phyloP scores from a whole-genome alignment of 2,329 filamentous ascomycete genomes.

The Pseudogymnoascus sp. region DNA sequence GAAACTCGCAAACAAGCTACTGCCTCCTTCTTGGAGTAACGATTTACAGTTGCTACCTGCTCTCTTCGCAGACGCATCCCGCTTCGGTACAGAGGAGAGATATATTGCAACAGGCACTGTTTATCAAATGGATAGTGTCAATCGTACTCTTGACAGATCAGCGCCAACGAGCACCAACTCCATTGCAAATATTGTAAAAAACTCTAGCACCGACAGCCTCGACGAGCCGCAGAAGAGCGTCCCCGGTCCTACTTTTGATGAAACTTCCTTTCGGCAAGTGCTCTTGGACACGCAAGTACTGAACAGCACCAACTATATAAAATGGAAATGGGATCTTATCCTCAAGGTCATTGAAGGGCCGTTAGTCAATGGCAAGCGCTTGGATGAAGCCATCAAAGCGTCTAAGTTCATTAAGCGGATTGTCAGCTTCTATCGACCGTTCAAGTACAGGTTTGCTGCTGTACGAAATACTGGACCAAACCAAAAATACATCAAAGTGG shows the following conservation, averaged over 20 bases:
- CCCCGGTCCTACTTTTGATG: conserved; percentile 46
- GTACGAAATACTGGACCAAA: conserved; percentile 85
- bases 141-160: conserved; percentile 81
- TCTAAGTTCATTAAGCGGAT: conserved; percentile 95
- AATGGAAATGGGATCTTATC: conserved; percentile 97
- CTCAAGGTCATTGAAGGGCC: conserved; percentile 88
- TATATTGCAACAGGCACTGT: conserved; percentile 84
- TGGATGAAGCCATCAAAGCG: conserved; percentile 89
- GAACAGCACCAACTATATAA: conserved; percentile 80
- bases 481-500: conserved; percentile 86
- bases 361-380: conserved; percentile 77
- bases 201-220: conserved; percentile 41
- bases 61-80: conserved; percentile 68
- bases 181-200: conserved; percentile 15
- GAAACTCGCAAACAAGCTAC: conserved; percentile 76
- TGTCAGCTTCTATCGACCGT: conserved; percentile 90
- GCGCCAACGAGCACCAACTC: conserved; percentile 36
- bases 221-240: conserved; percentile 48
- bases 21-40: conserved; percentile 76
- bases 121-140: conserved; percentile 97
- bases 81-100: conserved; percentile 63
- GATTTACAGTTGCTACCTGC: conserved; percentile 83
- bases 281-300: conserved; percentile 76
- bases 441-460: conserved; percentile 92
- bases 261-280: conserved; percentile 57